Percentiles rank a stretch among this genome's conserved stretches.
These are phyloP conservation scores for Corniculantispora saksenae DNA, from an alignment of 2,329 filamentous ascomycete species.

Conservation along the genomic window DNA sequence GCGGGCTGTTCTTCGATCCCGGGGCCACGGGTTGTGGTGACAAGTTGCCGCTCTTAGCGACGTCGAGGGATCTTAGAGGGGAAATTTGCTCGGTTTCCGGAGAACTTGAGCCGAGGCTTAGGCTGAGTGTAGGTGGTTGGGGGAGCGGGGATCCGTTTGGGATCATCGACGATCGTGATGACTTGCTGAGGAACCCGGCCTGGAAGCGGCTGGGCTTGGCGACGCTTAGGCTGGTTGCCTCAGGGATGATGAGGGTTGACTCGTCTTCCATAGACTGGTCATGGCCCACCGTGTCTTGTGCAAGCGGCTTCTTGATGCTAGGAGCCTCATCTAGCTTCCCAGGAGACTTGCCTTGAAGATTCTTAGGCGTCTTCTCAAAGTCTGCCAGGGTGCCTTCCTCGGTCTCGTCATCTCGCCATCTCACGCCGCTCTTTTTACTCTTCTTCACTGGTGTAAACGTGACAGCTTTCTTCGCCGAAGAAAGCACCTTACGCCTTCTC, in stretches of 20 bases:
- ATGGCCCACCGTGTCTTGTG: constrained; percentile 13
- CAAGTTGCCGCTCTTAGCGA: constrained; percentile 51
- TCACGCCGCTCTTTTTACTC: constrained; percentile 70
- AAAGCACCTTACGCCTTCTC: constrained; percentile 69
- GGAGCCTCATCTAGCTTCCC: constrained; percentile 50
- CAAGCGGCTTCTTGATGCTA: constrained; percentile 32
- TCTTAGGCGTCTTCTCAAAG: constrained; percentile 87
- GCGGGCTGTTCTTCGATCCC: constrained; percentile 33
- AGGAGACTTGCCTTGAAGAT: constrained; percentile 56
- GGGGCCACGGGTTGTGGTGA: constrained; percentile 44
- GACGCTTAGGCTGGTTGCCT: constrained; percentile 33
- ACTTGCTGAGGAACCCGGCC: constrained; percentile 76
- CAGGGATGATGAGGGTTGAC: constrained; percentile 59
- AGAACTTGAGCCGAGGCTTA: constrained; percentile 53
- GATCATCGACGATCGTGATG: constrained; percentile 40
- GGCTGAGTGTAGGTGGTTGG: constrained; percentile 55
- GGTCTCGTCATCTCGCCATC: constrained; percentile 88
- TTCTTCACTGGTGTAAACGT: constrained; percentile 82
- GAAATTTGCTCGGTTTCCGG: constrained; percentile 35
- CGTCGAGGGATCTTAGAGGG: constrained; percentile 53
- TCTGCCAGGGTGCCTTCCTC: constrained; percentile 85
- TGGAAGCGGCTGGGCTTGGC: constrained; percentile 78
- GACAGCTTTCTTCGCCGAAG: constrained; percentile 66
- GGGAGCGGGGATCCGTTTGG: constrained; percentile 63
- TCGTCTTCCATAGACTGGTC: constrained; percentile 46